Evolutionary conservation across 306 rosid species (phyloP), one percentile per base, ranked within the genome.

Genomic region (Ochetophila trinervis): DNA sequence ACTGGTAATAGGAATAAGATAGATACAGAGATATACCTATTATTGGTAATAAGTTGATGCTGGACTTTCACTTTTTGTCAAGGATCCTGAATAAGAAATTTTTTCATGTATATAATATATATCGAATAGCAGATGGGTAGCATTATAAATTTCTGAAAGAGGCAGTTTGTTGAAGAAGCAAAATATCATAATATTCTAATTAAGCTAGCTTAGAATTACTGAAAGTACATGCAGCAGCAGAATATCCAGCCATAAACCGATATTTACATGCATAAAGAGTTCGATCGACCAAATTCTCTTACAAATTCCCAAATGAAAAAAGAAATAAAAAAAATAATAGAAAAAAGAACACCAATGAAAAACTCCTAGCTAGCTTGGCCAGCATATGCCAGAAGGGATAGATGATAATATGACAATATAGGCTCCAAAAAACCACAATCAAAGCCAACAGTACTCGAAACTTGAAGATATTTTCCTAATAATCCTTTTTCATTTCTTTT

Each of bases 341-440:
- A 40, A 40, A 9, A 8, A 27, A 1, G 32, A 27, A 27, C 37
- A 20, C 30, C 45, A 40, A 40, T 40, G 1, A 40, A 40, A 36
- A 9, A 8, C 45, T 40, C 45, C 45, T 40, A 37, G 44, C 44
- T 40, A 40, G 45, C 11, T 40, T 8, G 45, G 35, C 56, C 63
- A 54, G 47, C 76, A 71, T 55, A 10, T 40, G 62, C 63, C 65
- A 72, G 42, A 36, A 71, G 57, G 24, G 37, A 34, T 15, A 19
- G 57, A 66, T 30, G 45, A 17, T 61, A 20, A 13, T 27, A 44
- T 13, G 10, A 45, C 50, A 24, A 34, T 30, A 16, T 47, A 15
- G 58, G 18, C 22, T 24, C 3, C 22, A 21, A 37, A 20, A 35
- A 22, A 10, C 32, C n/a, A 48, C 32, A 69, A 30, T 52, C 45